Conservation (phyloP, 257 asterid genomes). For the Linderniella brevidens region DNA sequence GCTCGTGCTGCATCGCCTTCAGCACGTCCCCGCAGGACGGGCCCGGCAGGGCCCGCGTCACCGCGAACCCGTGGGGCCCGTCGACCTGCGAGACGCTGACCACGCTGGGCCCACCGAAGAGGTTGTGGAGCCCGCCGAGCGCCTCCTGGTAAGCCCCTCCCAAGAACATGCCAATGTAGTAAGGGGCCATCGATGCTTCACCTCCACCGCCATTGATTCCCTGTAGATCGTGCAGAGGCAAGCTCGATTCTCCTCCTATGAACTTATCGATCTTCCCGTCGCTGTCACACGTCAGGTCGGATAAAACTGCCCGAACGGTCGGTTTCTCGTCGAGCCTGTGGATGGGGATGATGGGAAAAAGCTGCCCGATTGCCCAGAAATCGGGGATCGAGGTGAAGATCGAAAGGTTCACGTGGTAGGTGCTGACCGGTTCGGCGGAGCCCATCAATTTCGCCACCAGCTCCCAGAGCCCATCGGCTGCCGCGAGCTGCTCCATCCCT, state of each 20-base stretch:
- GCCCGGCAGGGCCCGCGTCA: slow-evolving; percentile 67
- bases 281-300: slow-evolving; percentile 89
- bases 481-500: slow-evolving; percentile 69
- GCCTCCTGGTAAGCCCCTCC: slow-evolving; percentile 99
- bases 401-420: slow-evolving; percentile 70
- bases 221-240: slow-evolving; percentile 61
- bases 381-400: slow-evolving; percentile 92
- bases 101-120: slow-evolving; percentile 80
- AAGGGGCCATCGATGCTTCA: slow-evolving; percentile 18
- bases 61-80: slow-evolving; percentile 74
- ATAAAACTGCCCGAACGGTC: slow-evolving; percentile 37
- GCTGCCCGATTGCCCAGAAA: slow-evolving; percentile 84
- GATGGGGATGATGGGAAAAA: slow-evolving; percentile 80
- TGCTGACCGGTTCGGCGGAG: slow-evolving; percentile 36
- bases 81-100: slow-evolving; percentile 75
- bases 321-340: slow-evolving; percentile 77
- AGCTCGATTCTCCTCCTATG: slow-evolving; percentile 86
- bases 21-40: slow-evolving; percentile 71
- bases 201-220: slow-evolving; percentile 19
- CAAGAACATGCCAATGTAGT: slow-evolving; percentile 79
- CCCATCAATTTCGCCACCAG: slow-evolving; percentile 52
- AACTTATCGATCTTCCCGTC: slow-evolving; percentile 84
- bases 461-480: slow-evolving; percentile 72
- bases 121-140: slow-evolving; percentile 76
- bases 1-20: slow-evolving; percentile 82